Evolutionary conservation across 1,284 basidiomycete genomes (phyloP), one percentile per base, ranked within the genome.

Genomic region (Mycosarcoma mackinlayi): DNA sequence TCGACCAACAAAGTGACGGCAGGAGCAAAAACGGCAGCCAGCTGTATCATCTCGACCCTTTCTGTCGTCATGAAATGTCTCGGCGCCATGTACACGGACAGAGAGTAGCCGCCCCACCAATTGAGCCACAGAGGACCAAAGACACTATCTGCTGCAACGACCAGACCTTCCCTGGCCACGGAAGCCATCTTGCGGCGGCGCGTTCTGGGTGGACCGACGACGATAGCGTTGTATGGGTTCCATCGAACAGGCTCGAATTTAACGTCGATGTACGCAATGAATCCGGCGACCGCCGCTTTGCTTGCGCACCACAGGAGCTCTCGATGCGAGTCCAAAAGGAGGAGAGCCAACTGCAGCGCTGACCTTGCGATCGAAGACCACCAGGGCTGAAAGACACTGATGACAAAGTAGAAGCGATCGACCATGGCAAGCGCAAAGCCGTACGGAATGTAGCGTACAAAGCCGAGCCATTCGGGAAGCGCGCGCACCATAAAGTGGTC

Each of bases 61-160:
- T 71, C 68, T n/a, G 57, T 54, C 28, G 62, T 54, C 62, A 60
- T 62, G 21, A 53, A 71, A 14, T 66, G 39, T 9, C 51, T 24
- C n/a, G 62, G 62, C 3, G 37, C 54, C 45, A 61, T 25, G 40
- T 65, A 71, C 0, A 65, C 61, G 9, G 62, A 49, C 11, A 66
- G 41, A 30, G 62, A 60, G 7, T 65, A 65, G n/a, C 68, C 68
- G 30, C 68, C 68, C 62, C 62, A 66, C 68, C 68, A 71, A 39
- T 65, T 65, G 33, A 62, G 51, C 68, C 68, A 71, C 13, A 52
- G 24, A 13, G 50, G 49, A 11, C 68, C 68, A 48, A 71, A 66
- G 21, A 62, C 62, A 30, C 50, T 52, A 16, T 63, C 52, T 1
- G 68, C 55, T 1, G 55, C 53, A 10, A 34, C 25, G 2, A 46